A percentile compares a stretch with the other conserved stretches of the same genome.
phyloP scores from a whole-genome alignment of 2,329 filamentous ascomycete species.

The Sporothrix variecibatus region DNA sequence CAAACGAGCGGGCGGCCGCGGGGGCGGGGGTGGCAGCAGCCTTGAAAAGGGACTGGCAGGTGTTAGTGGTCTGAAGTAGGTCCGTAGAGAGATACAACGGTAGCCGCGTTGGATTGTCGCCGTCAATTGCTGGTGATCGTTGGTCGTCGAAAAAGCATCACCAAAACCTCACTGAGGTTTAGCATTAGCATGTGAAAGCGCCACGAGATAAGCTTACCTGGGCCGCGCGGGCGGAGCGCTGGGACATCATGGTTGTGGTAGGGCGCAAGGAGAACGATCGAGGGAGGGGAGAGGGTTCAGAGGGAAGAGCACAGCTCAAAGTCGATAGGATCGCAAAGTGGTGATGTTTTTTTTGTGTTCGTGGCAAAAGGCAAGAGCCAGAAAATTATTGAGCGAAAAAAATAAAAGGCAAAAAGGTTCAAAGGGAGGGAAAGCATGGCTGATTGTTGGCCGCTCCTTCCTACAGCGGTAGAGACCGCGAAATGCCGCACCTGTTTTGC shows the following conservation, averaged over 20 bases:
- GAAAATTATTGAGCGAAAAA: conserved; percentile 22
- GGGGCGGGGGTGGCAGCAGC: conserved; percentile 41
- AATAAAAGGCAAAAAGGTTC: conserved; percentile 18
- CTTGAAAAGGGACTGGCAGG: conserved; percentile 53
- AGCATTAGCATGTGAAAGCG: conserved; percentile 25
- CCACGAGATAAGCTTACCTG: conserved; percentile 48
- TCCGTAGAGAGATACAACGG: no score
- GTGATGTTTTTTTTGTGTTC: conserved; percentile 1
- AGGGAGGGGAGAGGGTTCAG: conserved; percentile 10
- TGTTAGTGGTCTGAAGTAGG: conserved; percentile 21
- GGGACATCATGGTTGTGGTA: conserved; percentile 56
- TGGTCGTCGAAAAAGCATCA: not conserved
- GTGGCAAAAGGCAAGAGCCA: conserved; percentile 23
- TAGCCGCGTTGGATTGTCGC: no score
- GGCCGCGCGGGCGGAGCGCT: conserved; percentile 57
- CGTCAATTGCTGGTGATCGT: not conserved
- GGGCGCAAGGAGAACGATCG: conserved; percentile 27
- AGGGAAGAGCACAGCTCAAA: not conserved
- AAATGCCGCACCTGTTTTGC: conserved; percentile 24
- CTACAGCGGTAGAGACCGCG: conserved; percentile 2
- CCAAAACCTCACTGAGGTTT: not conserved
- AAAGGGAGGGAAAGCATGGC: conserved; percentile 14
- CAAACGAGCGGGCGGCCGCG: conserved; percentile 59
- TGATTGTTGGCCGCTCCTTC: conserved; percentile 9
- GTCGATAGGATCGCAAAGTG: not conserved